Percentiles rank a stretch among this genome's conserved stretches.
phyloP scores from a whole-genome alignment of 2,329 filamentous ascomycete genomes.

The Talaromyces sp. region DNA sequence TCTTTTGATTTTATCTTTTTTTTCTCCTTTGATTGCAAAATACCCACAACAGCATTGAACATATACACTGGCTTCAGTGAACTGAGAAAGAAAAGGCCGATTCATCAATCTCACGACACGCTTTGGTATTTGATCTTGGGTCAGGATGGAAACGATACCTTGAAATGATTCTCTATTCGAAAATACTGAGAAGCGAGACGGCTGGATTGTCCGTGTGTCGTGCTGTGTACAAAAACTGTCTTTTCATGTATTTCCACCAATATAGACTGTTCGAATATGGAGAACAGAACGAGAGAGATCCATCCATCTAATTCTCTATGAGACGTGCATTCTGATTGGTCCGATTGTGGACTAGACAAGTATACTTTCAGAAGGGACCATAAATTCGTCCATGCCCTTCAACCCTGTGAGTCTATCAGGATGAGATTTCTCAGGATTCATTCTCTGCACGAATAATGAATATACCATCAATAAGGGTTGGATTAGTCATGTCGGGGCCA shows the following conservation, averaged over 20 bases:
- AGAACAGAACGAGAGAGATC: neutral
- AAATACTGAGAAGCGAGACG: neutral
- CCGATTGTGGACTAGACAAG: neutral
- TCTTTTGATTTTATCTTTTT: neutral
- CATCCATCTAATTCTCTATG: neutral
- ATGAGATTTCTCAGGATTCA: neutral
- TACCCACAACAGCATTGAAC: neutral
- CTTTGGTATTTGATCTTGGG: neutral
- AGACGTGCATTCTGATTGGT: neutral
- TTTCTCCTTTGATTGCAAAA: neutral
- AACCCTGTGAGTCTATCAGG: neutral
- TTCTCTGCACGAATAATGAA: neutral
- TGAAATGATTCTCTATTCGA: neutral
- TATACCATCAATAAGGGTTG: neutral
- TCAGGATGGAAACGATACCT: neutral
- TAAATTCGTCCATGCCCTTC: neutral
- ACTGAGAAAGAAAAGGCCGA: neutral
- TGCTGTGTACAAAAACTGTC: neutral
- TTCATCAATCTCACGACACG: neutral
- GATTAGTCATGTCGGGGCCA: conserved; percentile 20
- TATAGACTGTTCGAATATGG: neutral
- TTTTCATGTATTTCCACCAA: neutral
- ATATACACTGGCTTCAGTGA: neutral
- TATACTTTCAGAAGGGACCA: neutral
- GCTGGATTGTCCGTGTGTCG: neutral